Base-by-base conservation (phyloP, 805 yeast genomes). In the Metschnikowia vanudenii region DNA sequence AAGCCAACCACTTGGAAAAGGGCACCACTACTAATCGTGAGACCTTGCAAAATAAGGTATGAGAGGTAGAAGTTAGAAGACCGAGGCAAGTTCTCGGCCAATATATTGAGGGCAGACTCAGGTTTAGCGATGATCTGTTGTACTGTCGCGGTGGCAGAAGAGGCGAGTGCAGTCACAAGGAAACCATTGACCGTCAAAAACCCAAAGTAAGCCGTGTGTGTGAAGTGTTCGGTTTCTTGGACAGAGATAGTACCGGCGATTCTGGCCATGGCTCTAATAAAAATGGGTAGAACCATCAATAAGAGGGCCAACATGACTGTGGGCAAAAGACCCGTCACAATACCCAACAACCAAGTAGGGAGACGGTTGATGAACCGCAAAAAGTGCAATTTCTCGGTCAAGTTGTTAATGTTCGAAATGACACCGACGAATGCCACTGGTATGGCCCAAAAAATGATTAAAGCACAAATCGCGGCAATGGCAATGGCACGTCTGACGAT, bases 391-490 rank as follows among this genome's bases (percentile, higher is more conserved):
- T 78, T 78, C 47, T 80, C 71, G 6, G 83, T 83, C 58, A 85
- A 69, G 55, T 76, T 76, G 16, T 84, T 79, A 52, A 85, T 67
- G 58, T 85, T 85, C 3, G 91, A 84, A 47, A 85, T 72, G 59
- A 82, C 60, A 76, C 91, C 91, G 39, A 85, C 89, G 62, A 85
- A 81, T 2, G 91, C 84, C 34, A 84, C 89, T 12, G 92, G 92
- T 53, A 85, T 66, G 46, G 91, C 76, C 95, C 95, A 86, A 55
- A 82, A 68, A 26, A 81, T 59, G 43, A 84, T 72, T 37, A 84
- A 57, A 1, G 82, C 86, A 18, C 67, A 56, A 45, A 85, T 77
- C 2, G 80, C 81, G 13, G 79, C 71, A 30, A 68, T 46, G 0
- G 91, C 81, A 44, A 74, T 73, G 22, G 74, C 62, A 29, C 68